Percentiles rank a stretch among this genome's conserved stretches.
Conservation (phyloP, 1,284 basidiomycete genomes). For the Heliocybe sulcata region DNA sequence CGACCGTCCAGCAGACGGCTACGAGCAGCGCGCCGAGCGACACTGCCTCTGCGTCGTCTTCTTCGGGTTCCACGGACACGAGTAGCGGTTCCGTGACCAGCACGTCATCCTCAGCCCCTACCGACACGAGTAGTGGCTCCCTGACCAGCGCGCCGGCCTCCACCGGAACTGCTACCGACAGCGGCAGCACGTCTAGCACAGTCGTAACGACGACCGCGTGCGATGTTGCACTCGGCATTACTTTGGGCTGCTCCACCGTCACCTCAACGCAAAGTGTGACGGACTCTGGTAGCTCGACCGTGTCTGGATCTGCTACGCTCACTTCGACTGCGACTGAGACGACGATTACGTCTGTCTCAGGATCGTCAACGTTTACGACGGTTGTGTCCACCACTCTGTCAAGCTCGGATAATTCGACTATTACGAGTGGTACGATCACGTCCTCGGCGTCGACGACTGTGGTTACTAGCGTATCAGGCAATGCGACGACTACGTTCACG, state of each 20-base stretch:
- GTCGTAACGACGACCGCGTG: neutral
- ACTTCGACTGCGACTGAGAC: neutral
- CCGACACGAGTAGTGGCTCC: neutral
- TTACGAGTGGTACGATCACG: neutral
- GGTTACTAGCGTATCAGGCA: neutral
- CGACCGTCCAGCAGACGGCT: neutral
- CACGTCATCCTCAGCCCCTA: neutral
- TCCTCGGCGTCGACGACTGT: neutral
- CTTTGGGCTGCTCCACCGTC: neutral
- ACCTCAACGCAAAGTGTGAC: constrained; percentile 5
- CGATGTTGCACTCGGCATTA: neutral
- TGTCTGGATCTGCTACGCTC: neutral
- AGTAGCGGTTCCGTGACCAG: neutral
- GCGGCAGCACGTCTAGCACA: neutral
- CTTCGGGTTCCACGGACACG: neutral
- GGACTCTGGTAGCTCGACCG: neutral
- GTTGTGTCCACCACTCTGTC: neutral
- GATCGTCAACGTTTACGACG: neutral
- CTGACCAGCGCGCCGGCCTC: neutral
- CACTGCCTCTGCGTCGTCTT: neutral
- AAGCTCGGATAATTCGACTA: neutral
- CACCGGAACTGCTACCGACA: neutral
- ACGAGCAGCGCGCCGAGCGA: constrained; percentile 1
- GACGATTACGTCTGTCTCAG: neutral
- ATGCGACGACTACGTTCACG: neutral